Evolutionary conservation across 2,329 filamentous ascomycete species (phyloP), one percentile per base, ranked within the genome.

Genomic region (Beauveria bassiana): DNA sequence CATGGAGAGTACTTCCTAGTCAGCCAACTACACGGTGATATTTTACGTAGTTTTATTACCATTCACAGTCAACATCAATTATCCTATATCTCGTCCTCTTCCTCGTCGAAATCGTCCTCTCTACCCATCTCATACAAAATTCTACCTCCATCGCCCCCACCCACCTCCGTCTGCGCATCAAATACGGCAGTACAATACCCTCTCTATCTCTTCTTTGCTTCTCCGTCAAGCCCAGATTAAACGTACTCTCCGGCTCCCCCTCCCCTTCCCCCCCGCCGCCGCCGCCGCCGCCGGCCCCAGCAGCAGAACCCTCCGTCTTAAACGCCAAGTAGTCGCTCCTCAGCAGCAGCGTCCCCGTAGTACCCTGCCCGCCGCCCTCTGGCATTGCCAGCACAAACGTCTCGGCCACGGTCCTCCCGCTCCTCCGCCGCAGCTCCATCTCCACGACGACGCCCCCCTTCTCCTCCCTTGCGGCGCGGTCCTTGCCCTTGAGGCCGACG

Each of bases 91-190:
- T 97, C 93, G 75, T 97, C 93, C 70, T 97, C 92, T 70, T 96
- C 92, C 63, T 96, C 93, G 68, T 96, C 93, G 76, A 97, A 98
- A 72, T 98, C 92, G 74, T 99, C 95, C 77, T 98, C 95, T 65
- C 86, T 84, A 1, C 93, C 93, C 90, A 98, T 96, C 68, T 98
- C 93, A 72, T 99, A 99, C 69, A 99, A 71, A 66, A 99, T 99
- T 64, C 93, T 83, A 0, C 95, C 95, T 5, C 95, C 93, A 69
- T 96, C 91, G 0, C 93, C 93, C 0, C 85, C 82, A 1, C 86
- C 88, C 57, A 86, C 82, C 53, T 88, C 88, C 59, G 86, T 90
- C 80, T 99, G 95, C 26, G 95, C 95, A 78, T 99, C 95, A 74
- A 97, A 73, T 99, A 98, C 18, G 95, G 95, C 73, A 98, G 73